A percentile compares a stretch with the other conserved stretches of the same genome.
phyloP scores from a whole-genome alignment of 306 rosid genomes.

The Acacia confusa region DNA sequence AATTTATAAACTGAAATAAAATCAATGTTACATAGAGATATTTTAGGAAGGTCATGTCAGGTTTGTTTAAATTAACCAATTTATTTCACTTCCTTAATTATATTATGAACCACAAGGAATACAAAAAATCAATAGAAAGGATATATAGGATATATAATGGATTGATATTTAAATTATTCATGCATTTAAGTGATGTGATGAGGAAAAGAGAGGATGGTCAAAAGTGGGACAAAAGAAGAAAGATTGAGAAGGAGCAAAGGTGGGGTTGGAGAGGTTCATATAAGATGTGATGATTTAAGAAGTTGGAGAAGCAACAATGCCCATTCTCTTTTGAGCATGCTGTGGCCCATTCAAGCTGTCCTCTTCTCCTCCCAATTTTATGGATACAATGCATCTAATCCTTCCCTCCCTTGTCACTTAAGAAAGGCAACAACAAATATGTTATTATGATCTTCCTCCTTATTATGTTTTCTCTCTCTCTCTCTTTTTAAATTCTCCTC shows the following conservation, averaged over 20 bases:
- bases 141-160: too few species aligned
- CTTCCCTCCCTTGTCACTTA: conserved; percentile 33
- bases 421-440: conserved; percentile 33
- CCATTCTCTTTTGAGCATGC: conserved; percentile 54
- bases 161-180: too few species aligned
- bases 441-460: conserved; percentile 18
- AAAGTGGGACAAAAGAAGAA: conserved; percentile 63
- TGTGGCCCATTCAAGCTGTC: conserved; percentile 73
- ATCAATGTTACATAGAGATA: too few species aligned
- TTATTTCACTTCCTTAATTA: too few species aligned
- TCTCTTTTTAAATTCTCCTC: background rate
- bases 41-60: too few species aligned
- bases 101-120: fast-evolving
- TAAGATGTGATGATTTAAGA: conserved; percentile 36
- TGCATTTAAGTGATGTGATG: background rate
- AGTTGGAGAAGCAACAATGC: conserved; percentile 64
- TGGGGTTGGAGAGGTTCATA: conserved; percentile 43
- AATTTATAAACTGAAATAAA: too few species aligned
- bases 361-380: conserved; percentile 48
- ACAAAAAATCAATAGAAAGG: too few species aligned
- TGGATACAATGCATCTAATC: conserved; percentile 78
- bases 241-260: conserved; percentile 35
- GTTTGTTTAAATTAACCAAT: too few species aligned
- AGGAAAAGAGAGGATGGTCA: conserved; percentile 54
- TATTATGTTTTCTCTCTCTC: background rate